phyloP scores from a whole-genome alignment of 129 eudicot species.

The Dittrichia graveolens region DNA sequence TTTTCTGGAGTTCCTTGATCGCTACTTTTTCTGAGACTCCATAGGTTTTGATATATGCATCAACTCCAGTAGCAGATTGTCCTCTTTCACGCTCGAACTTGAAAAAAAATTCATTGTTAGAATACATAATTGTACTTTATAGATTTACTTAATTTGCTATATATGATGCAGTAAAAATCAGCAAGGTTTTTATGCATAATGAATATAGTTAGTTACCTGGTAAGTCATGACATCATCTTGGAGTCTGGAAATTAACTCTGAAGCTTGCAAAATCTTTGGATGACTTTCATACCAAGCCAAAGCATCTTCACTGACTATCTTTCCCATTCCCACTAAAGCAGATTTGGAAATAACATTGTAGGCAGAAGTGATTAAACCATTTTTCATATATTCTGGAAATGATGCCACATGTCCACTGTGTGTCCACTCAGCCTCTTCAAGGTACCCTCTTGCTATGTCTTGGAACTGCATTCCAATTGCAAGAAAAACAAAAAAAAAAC shows the following conservation, averaged over 20 bases:
- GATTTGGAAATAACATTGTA: conserved; percentile 23
- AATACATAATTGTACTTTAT: background rate
- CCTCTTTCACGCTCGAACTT: conserved; percentile 38
- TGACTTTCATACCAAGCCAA: conserved; percentile 31
- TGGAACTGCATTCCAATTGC: conserved; percentile 22
- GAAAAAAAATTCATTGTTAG: background rate
- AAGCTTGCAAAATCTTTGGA: conserved; percentile 23
- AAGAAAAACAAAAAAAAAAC: background rate
- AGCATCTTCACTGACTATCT: conserved; percentile 24
- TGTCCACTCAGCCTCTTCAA: conserved; percentile 42
- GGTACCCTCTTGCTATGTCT: conserved; percentile 34
- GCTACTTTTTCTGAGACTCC: conserved; percentile 30
- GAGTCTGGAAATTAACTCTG: conserved; percentile 29
- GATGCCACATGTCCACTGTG: conserved; percentile 30
- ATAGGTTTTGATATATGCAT: conserved; percentile 22
- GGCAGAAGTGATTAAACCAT: conserved; percentile 31
- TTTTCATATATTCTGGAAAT: conserved; percentile 34
- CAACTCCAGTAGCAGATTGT: conserved; percentile 28
- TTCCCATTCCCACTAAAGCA: conserved; percentile 35
- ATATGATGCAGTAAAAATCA: background rate
- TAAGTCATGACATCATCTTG: conserved; percentile 35
- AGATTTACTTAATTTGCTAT: background rate
- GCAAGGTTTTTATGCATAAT: no score
- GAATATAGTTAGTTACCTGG: conserved; percentile 12
- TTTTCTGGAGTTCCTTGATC: conserved; percentile 19